These are phyloP conservation scores for Boletus insuetus DNA, from an alignment of 768 basidiomycete species.

Conservation along the genomic window DNA sequence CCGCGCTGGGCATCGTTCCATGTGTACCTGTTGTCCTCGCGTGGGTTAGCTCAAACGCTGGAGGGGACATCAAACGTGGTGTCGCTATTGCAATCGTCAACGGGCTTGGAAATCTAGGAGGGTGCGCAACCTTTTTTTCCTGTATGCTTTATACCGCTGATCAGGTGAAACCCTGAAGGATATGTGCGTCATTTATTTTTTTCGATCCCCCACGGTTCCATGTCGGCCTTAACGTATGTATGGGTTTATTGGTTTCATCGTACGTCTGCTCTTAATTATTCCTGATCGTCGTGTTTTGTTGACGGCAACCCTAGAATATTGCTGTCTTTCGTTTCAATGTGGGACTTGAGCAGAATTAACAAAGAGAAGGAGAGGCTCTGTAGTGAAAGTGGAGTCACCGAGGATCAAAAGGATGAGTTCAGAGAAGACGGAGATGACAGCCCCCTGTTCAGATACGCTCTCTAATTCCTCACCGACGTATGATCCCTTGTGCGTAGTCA, in stretches of 20 bases:
- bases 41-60: constrained; percentile 53
- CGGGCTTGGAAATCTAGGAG: constrained; percentile 56
- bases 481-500: no score
- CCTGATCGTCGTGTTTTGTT: constrained; percentile 24
- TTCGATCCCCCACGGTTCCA: constrained; percentile 36
- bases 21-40: constrained; percentile 42
- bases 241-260: constrained; percentile 26
- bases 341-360: constrained; percentile 46
- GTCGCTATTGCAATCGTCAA: constrained; percentile 51
- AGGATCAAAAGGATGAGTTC: constrained; percentile 38
- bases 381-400: constrained; percentile 40
- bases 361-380: constrained; percentile 44
- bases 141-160: background rate
- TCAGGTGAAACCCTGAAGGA: constrained; percentile 20
- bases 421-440: constrained; percentile 48
- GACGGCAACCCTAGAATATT: constrained; percentile 33
- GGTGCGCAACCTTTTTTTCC: constrained; percentile 31
- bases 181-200: constrained; percentile 42
- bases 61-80: constrained; percentile 51
- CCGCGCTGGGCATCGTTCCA: constrained; percentile 49
- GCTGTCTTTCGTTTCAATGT: constrained; percentile 40
- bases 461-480: constrained; percentile 4
- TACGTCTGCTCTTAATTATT: constrained; percentile 13
- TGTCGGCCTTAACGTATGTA: constrained; percentile 30
- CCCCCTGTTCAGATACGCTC: constrained; percentile 48